Base-by-base conservation (phyloP, 495 filamentous ascomycete genomes). In the Talaromyces nanjingensis region DNA sequence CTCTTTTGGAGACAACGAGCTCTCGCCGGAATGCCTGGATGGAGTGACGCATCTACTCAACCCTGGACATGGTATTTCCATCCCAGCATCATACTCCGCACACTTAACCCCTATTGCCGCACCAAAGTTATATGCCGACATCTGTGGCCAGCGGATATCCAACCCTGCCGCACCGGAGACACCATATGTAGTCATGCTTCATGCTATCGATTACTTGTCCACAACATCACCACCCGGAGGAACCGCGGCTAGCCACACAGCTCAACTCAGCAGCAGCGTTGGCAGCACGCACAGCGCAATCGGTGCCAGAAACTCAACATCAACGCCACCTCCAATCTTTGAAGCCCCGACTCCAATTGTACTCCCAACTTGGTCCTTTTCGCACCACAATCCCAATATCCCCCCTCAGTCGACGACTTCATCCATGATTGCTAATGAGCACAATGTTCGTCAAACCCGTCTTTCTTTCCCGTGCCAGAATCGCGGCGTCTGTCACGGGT, bases 161-260 rank as follows among this genome's bases (percentile, higher is more conserved):
- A 92, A 93, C 68, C 73, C 84, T 1, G 82, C 82, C n/a, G 90
- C 88, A 9, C 86, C 87, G 53, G 86, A 93, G 65, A 92, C 88
- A 0, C 92, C 92, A 8, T 98, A 93, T 75, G 94, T 99, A 4
- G 92, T 96, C 59, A 91, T 94, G 81, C 79, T 99, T 14, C 93
- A 96, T 70, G 87, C 89, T 3, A 81, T 94, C 63, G 92, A 98
- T 75, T 96, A 84, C 66, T 86, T 97, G 37, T 83, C 80, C 14
- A 79, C 79, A 0, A 67, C 70, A n/a, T 71, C 76, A 20, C 54
- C 64, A 31, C 6, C 56, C 37, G 27, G 27, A 59, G 56, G 27
- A 59, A 9, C 27, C 3, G 54, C 64, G 8, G 45, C 67, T 18
- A 71, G 60, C 25, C 65, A 66, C 47, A 45, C 24, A 37, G 27